Base-by-base conservation (phyloP, 2,329 filamentous ascomycete genomes). In the Clonostachys rosea region DNA sequence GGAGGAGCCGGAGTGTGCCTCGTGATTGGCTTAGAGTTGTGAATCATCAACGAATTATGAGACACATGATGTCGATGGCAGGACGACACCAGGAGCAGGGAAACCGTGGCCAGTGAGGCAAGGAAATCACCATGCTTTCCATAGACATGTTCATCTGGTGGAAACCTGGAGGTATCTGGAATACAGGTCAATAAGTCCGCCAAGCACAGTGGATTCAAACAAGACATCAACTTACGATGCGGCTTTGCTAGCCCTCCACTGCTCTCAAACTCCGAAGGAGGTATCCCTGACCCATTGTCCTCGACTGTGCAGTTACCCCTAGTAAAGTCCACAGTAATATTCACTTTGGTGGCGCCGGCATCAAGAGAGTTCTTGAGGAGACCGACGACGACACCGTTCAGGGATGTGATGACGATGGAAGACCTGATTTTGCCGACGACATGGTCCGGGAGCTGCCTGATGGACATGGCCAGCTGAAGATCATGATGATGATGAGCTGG, bases 301-400 rank as follows among this genome's bases (percentile, higher is more conserved):
- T 95, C 87, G 6, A 96, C 78, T 0, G 76, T 74, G 64, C 91
- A 96, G 54, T 79, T 82, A 6, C 91, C 92, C 20, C 85, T 83
- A 46, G 68, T 64, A 60, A 89, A 90, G 66, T 96, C 87, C 18
- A 96, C 71, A 1, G 75, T 78, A 47, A 95, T 72, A 46, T 79
- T 79, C 51, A 96, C 68, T 47, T 76, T 86, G 34, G 73, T 76
- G 14, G 91, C 85, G 42, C 71, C 70, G 5, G 91, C 89, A 70
- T 99, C 94, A 12, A 99, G 74, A 1, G 90, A 82, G 63, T 99
- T 99, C 62, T 86, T 83, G 24, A 95, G 56, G 10, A 97, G 75
- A 42, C 87, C 88, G 47, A 82, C 71, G 13, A 89, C 71, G 5
- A 88, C 90, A 24, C 71, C 78, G 55, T 85, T 86, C 34, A 97